Evolutionary conservation across 345 rosid genomes (phyloP), one percentile per base, ranked within the genome.

Genomic region (Mangifera indica): DNA sequence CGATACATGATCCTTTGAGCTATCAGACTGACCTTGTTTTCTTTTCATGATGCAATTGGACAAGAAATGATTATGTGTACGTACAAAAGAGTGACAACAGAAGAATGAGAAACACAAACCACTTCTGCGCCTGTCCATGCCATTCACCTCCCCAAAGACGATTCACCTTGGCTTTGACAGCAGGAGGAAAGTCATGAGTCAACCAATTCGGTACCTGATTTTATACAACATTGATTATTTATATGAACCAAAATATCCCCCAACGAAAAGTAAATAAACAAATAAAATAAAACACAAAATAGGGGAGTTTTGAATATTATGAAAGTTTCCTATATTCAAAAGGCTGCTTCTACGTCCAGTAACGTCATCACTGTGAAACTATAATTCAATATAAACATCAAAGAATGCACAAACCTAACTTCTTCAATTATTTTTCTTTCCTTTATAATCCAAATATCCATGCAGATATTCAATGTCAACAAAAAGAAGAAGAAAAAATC

Each of bases 61-160:
- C n/a, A 20, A n/a, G n/a, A n/a, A n/a, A n/a, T 26, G 55, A 5
- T 6, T 3, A 11, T 29, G 15, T 20, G 46, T 9, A 6, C 8
- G n/a, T 44, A 26, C 37, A 12, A 45, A 25, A 17, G 55, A 61
- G 10, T 51, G 22, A 4, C 17, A 24, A 22, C 42, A 69, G 12
- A 55, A 42, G 56, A 69, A 60, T 24, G 40, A 46, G 59, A 58
- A 71, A 60, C n/a, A 75, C 78, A 15, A 71, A 92, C 99, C 99
- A 95, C 78, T 94, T 95, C 67, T 92, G 97, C 1, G 99, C 99
- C 73, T 94, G 97, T 44, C 98, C 98, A 60, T 94, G 98, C 98
- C 98, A 95, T 86, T 95, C 97, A 64, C 99, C 99, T 18, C 98
- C 93, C 99, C 99, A 95, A 1, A 95, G 89, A 67, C 98, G 93